Base-by-base conservation (phyloP, 129 eudicot species). In the Scalesia atractyloides region DNA sequence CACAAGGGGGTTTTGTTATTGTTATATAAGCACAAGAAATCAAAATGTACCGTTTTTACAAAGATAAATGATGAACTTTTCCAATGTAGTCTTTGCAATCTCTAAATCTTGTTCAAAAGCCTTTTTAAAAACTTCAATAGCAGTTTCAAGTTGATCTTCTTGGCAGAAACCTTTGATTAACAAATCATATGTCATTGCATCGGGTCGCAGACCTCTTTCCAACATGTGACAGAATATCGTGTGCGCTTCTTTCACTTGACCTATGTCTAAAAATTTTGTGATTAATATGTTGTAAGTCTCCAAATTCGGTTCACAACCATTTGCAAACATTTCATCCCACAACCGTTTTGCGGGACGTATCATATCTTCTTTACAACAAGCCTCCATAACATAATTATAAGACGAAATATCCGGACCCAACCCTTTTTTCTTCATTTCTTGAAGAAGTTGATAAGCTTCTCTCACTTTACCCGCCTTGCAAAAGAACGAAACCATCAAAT, bases 261-360 rank as follows among this genome's bases (percentile, higher is more conserved):
- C 92, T 14, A 70, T 65, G 81, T 83, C 86, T 3, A 84, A 76
- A 5, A 89, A 82, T 63, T 89, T 93, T 4, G 33, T 22, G 36
- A 93, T 87, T 49, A 93, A 87, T 26, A 82, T 85, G 76, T 74
- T 85, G 81, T 84, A 93, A 13, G 87, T 87, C 72, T 74, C 76
- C 62, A 80, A 49, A 78, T 86, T 75, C 30, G 95, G 95, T 48
- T 51, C 73, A 72, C 91, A 88, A 11, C 96, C 92, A 76, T 85
- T 87, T 12, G 90, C 82, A 86, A 93, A 87, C 98, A 93, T 93
- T 78, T 93, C 96, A 81, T 93, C 98, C 98, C 98, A 93, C 58
- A 93, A 75, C 57, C 94, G 84, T 73, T 84, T 93, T 30, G 96
- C 98, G n/a, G 98, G 98, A 16, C 95, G 91, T 13, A 89, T 37